These are phyloP conservation scores for Paxillus ammoniavirescens DNA, from an alignment of 768 basidiomycete species.

Conservation along the genomic window DNA sequence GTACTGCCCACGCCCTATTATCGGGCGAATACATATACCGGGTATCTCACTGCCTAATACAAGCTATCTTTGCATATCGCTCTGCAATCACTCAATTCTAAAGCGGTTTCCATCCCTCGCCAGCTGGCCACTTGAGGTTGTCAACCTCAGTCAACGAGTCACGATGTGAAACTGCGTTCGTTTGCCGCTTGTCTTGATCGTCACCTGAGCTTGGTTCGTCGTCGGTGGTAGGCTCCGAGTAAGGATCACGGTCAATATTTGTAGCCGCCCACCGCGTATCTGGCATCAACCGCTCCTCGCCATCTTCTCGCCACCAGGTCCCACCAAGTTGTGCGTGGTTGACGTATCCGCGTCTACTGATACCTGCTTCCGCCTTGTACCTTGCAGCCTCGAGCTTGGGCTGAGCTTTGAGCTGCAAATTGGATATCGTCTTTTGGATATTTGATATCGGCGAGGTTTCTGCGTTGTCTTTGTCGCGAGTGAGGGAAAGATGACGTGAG, in stretches of 20 bases:
- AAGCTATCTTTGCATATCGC: constrained; percentile 4
- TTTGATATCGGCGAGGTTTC: constrained; percentile 35
- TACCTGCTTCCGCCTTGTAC: constrained; percentile 71
- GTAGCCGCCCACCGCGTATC: constrained; percentile 33
- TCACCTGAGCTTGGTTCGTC: constrained; percentile 25
- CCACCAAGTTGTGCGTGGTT: constrained; percentile 29
- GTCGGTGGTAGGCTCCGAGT: constrained; percentile 24
- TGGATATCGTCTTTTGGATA: constrained; percentile 44
- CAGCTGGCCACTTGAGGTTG: constrained; percentile 60
- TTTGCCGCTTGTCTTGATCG: constrained; percentile 6
- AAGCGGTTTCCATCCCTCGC: constrained; percentile 53
- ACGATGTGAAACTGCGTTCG: constrained; percentile 5
- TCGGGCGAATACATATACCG: constrained; percentile 18
- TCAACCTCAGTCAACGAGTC: constrained; percentile 34
- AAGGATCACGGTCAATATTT: constrained; percentile 16
- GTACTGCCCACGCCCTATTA: constrained; percentile 4
- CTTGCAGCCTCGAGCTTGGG: constrained; percentile 61
- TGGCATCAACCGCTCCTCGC: constrained; percentile 39
- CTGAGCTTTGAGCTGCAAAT: constrained; percentile 39
- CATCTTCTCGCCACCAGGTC: constrained; percentile 31
- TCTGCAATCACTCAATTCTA: constrained; percentile 9
- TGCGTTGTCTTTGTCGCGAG: constrained; percentile 18
- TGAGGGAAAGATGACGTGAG: constrained; percentile 41
- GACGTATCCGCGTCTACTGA: constrained; percentile 60
- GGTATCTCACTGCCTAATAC: constrained; percentile 27